A percentile compares a stretch with the other conserved stretches of the same genome.
Conservation (phyloP, 2,329 filamentous ascomycete genomes). For the Tetracladium maxilliforme region DNA sequence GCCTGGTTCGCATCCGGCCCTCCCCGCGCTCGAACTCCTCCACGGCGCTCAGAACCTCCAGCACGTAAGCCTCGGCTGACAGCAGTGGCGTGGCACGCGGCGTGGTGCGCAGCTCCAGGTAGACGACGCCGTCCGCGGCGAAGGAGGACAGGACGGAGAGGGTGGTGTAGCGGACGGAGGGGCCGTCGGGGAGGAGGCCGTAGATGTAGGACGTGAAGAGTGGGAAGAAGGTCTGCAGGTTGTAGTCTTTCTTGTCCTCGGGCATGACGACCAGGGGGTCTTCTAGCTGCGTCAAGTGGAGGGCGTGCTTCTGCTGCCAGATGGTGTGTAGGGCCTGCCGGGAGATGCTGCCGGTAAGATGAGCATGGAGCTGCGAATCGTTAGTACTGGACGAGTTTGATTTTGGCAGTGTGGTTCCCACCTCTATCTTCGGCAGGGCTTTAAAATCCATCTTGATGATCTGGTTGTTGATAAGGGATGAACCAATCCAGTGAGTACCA, state of each 20-base stretch:
- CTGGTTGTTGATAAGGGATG: too few relatives aligned
- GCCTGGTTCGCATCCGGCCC: conserved; percentile 36
- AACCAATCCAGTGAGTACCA: too few relatives aligned
- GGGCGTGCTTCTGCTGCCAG: conserved; percentile 45
- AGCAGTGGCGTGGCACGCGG: conserved; percentile 51
- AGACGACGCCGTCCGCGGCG: conserved; percentile 54
- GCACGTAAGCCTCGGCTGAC: conserved; percentile 45
- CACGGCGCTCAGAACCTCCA: conserved; percentile 51
- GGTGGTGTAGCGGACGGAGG: conserved; percentile 47
- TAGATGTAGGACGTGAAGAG: conserved; percentile 73
- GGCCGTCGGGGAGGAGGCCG: conserved; percentile 48
- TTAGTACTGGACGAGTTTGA: background rate
- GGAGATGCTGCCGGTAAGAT: conserved; percentile 67
- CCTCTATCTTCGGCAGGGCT: conserved; percentile 41
- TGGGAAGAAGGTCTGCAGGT: conserved; percentile 60
- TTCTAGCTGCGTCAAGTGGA: conserved; percentile 35
- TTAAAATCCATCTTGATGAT: conserved; percentile 17
- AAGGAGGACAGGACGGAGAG: conserved; percentile 52
- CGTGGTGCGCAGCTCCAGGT: conserved; percentile 70
- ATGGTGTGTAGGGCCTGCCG: conserved; percentile 59
- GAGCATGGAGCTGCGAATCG: conserved; percentile 53
- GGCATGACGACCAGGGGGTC: conserved; percentile 60
- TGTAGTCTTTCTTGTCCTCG: conserved; percentile 54
- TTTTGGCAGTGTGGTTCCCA: conserved; percentile 10
- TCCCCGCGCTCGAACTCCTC: conserved; percentile 23